These are phyloP conservation scores for Candida maesae DNA, from an alignment of 805 yeast species.

Conservation along the genomic window DNA sequence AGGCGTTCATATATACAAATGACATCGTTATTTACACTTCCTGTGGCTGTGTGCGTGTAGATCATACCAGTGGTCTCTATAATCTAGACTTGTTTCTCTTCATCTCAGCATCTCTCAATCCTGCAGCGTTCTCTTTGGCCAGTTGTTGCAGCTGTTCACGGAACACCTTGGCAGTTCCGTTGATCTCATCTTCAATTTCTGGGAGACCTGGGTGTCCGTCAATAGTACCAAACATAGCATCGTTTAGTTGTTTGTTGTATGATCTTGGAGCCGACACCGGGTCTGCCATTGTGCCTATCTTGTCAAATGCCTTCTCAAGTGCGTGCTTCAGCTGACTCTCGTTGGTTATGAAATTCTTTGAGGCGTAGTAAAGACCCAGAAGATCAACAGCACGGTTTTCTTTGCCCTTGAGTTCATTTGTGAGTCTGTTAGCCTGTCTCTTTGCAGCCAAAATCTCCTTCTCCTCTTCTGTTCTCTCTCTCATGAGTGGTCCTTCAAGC, in stretches of 20 bases:
- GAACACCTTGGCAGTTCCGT: conserved; percentile 30
- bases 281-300: neutral
- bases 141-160: conserved; percentile 23
- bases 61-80: too few species aligned
- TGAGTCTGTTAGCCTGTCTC: conserved; percentile 62
- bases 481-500: conserved; percentile 65
- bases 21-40: conserved; percentile 85
- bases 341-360: conserved; percentile 66
- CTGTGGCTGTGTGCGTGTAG: too few species aligned
- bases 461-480: conserved; percentile 72
- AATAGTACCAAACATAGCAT: conserved; percentile 36
- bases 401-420: conserved; percentile 47
- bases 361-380: conserved; percentile 67
- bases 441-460: conserved; percentile 50
- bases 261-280: conserved; percentile 17
- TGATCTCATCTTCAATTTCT: conserved; percentile 32
- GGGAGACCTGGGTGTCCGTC: conserved; percentile 33
- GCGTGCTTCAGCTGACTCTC: conserved; percentile 60
- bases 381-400: conserved; percentile 53
- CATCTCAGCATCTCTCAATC: conserved; percentile 86
- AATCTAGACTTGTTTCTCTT: conserved; percentile 97
- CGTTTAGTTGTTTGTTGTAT: conserved; percentile 23
- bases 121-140: conserved; percentile 43
- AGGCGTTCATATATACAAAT: neutral
- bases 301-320: conserved; percentile 50